Percentiles rank a stretch among this genome's conserved stretches.
Evolutionary conservation across 2,329 filamentous ascomycete genomes (phyloP).

Genomic region (Clarireedia monteithiana): DNA sequence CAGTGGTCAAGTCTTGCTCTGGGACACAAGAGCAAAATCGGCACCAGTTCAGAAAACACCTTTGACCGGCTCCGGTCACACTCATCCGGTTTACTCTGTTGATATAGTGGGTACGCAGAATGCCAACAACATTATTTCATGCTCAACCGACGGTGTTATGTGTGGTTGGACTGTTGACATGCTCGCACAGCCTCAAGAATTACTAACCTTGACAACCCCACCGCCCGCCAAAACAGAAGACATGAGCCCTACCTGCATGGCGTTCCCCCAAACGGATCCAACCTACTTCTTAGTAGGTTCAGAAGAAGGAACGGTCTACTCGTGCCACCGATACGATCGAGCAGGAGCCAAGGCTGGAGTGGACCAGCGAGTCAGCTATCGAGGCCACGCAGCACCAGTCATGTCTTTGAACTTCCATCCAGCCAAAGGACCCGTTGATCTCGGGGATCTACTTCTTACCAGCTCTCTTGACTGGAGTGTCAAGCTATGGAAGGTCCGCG

Average conservation of each 20-base stretch:
- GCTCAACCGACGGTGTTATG: conserved; percentile 91
- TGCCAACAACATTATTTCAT: conserved; percentile 96
- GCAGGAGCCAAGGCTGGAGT: conserved; percentile 95
- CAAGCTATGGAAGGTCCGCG: conserved; percentile 90
- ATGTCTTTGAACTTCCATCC: conserved; percentile 97
- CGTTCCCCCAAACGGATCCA: conserved; percentile 89
- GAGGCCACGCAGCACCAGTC: conserved; percentile 85
- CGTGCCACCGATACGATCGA: conserved; percentile 93
- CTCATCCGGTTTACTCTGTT: conserved; percentile 91
- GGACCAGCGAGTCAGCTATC: conserved; percentile 80
- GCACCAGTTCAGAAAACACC: conserved; percentile 93
- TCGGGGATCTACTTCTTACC: conserved; percentile 89
- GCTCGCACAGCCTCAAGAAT: conserved; percentile 92
- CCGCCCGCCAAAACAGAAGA: conserved; percentile 88
- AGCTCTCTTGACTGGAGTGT: conserved; percentile 94
- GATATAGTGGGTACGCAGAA: conserved; percentile 97
- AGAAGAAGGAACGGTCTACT: conserved; percentile 93
- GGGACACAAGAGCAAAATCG: conserved; percentile 89
- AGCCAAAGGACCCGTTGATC: conserved; percentile 81
- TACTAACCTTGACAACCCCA: conserved; percentile 79
- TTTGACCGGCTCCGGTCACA: conserved; percentile 88
- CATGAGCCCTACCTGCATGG: conserved; percentile 86
- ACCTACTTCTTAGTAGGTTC: conserved; percentile 97
- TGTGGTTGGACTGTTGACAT: conserved; percentile 98
- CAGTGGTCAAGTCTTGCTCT: conserved; percentile 90